Evolutionary conservation across 2,329 filamentous ascomycete genomes (phyloP).

Genomic region (Penicillium sp.): DNA sequence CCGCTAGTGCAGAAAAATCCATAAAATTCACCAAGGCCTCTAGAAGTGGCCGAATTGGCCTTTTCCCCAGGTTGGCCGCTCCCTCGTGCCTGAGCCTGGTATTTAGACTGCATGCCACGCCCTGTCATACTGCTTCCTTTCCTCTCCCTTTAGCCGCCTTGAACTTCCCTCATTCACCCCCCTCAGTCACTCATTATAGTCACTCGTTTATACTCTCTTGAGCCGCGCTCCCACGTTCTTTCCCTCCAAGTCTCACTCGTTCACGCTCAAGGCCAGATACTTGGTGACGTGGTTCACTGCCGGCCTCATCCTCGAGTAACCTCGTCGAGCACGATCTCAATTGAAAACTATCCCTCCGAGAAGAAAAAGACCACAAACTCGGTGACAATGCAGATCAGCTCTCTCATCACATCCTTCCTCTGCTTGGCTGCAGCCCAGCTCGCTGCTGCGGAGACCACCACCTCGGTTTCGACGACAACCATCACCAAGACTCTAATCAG

Average conservation of each 20-base stretch:
- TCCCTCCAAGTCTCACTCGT: conserved; percentile 28
- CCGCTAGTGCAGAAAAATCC: not conserved
- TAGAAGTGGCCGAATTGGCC: conserved; percentile 4
- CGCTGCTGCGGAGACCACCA: conserved; percentile 29
- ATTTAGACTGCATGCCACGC: conserved; percentile 23
- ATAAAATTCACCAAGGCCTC: not conserved
- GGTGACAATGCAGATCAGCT: conserved; percentile 36
- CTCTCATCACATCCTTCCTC: conserved; percentile 34
- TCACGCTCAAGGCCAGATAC: conserved; percentile 18
- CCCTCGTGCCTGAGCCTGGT: conserved; percentile 8
- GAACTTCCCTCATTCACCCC: conserved; percentile 19
- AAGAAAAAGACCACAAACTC: not conserved
- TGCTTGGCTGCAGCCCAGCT: conserved; percentile 35
- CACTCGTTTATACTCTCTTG: conserved; percentile 15
- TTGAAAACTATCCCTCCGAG: not conserved
- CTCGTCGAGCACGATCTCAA: not conserved
- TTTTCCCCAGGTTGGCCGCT: conserved; percentile 15
- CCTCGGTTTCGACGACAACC: conserved; percentile 37
- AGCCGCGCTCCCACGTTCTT: conserved; percentile 34
- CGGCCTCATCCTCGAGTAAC: conserved; percentile 2
- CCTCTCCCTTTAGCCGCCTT: conserved; percentile 12
- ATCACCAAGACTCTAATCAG: conserved; percentile 45
- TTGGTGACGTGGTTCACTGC: conserved; percentile 4
- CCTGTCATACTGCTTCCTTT: conserved; percentile 19
- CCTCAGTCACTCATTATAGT: conserved; percentile 20